A percentile compares a stretch with the other conserved stretches of the same genome.
phyloP scores from a whole-genome alignment of 2,329 filamentous ascomycete genomes.

The Dothistroma pini region DNA sequence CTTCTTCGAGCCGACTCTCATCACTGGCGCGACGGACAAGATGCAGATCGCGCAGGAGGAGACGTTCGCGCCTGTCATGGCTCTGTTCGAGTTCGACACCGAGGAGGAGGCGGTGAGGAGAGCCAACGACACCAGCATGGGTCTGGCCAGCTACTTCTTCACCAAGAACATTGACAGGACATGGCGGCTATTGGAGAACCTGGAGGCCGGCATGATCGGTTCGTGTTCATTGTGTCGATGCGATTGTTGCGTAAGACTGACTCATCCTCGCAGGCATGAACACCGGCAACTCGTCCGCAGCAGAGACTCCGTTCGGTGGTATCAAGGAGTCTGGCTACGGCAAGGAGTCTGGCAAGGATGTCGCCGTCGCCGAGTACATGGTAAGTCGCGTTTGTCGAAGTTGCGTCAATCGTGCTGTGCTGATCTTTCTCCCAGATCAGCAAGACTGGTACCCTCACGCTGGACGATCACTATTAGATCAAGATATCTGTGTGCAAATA shows the following conservation, averaged over 20 bases:
- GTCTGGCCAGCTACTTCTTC: slow-evolving; percentile 64
- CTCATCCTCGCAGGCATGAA: slow-evolving; percentile 24
- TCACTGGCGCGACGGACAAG: slow-evolving; percentile 55
- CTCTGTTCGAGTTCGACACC: slow-evolving; percentile 61
- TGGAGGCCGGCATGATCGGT: slow-evolving; percentile 68
- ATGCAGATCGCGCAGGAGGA: slow-evolving; percentile 60
- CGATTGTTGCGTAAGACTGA: not conserved
- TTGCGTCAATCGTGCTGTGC: slow-evolving; percentile 25
- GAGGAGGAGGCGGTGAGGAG: slow-evolving; percentile 60
- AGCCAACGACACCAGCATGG: slow-evolving; percentile 62
- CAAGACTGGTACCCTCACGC: slow-evolving; percentile 62
- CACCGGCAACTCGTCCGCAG: slow-evolving; percentile 59
- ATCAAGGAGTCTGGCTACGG: slow-evolving; percentile 67
- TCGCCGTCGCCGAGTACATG: slow-evolving; percentile 59
- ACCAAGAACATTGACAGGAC: slow-evolving; percentile 64
- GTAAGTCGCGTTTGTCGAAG: slow-evolving; percentile 11
- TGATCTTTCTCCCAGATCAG: slow-evolving; percentile 41
- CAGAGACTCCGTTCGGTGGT: slow-evolving; percentile 64
- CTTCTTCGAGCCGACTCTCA: slow-evolving; percentile 67
- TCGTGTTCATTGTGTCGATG: slow-evolving; percentile 36
- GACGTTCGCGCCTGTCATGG: slow-evolving; percentile 62
- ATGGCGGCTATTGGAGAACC: slow-evolving; percentile 62
- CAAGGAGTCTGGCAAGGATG: slow-evolving; percentile 64
- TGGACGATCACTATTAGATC: slow-evolving; percentile 52
- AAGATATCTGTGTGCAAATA: not conserved